Base-by-base conservation (phyloP, 768 basidiomycete genomes). In the Rickenella mellea region DNA sequence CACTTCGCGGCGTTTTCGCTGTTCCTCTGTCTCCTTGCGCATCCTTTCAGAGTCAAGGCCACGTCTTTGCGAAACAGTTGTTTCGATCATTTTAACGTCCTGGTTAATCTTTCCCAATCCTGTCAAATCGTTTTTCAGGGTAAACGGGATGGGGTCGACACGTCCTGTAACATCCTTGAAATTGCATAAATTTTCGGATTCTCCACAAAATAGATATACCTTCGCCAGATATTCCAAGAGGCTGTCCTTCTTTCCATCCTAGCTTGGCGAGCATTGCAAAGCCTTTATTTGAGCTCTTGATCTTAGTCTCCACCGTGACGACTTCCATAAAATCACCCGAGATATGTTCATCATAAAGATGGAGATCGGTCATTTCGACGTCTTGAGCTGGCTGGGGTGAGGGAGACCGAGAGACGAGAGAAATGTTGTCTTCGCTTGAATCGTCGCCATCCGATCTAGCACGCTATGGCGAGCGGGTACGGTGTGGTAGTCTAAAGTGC, bases 61-160 rank as follows among this genome's bases (percentile, higher is more conserved):
- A 9, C 87, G 78, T 24, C 88, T 76, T 51, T 85, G 83, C 6
- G 86, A 81, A 20, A 89, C 87, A 6, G 86, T 88, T 0, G 81
- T 78, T 58, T 89, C 85, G 35, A 88, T 83, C 78, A 89, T 82
- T 29, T 77, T 76, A 30, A 83, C 74, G 57, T 91, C 88, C 55
- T 87, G 83, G 41, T 60, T 82, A 4, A 69, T 68, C 56, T 88
- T 90, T 12, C 88, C 88, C 14, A 91, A 69, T 10, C 88, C 88
- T 19, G 80, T 85, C 31, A 74, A 65, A 53, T 90, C 88, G 27
- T 69, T 70, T 58, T 90, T 89, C 51, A 87, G 64, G 42, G 79
- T 71, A 57, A 90, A 90, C 7, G 88, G 87, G 31, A 91, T 69
- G 2, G 88, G 88, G 35, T 91, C 87, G 40, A 83, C 70, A 42